Conservation (phyloP, 2,329 filamentous ascomycete species). For the Helminthosporium solani region DNA sequence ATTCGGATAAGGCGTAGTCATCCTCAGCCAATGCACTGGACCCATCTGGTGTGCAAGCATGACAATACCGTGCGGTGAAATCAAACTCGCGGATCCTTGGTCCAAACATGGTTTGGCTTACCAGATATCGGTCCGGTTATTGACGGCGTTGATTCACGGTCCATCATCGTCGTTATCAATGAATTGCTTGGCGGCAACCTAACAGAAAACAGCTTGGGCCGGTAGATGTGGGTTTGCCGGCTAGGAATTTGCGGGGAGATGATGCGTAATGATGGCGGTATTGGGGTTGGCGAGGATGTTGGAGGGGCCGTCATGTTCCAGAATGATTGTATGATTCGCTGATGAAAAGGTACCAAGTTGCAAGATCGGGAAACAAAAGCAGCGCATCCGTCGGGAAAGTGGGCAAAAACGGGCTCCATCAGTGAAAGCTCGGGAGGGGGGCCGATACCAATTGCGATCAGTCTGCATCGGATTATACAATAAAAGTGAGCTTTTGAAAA, state of each 20-base stretch:
- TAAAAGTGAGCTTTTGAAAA: not conserved
- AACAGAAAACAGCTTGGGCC: not conserved
- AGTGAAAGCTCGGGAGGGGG: not conserved
- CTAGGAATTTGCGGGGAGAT: no score
- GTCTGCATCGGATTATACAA: not conserved
- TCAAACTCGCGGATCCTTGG: constrained; percentile 9
- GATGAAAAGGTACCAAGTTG: no score
- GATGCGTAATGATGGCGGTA: not conserved
- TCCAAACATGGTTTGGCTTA: constrained; percentile 27
- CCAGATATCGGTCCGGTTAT: constrained; percentile 35
- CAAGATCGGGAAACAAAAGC: no score
- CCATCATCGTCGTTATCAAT: constrained; percentile 9
- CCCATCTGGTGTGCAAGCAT: no score
- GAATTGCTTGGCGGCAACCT: constrained; percentile 1
- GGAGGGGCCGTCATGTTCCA: not conserved
- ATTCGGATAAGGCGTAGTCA: constrained; percentile 29
- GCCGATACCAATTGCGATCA: not conserved
- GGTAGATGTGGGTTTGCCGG: no score
- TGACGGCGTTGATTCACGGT: constrained; percentile 27
- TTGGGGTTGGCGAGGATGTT: not conserved
- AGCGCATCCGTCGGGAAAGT: not conserved
- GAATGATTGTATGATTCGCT: not conserved
- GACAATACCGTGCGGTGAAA: constrained; percentile 23
- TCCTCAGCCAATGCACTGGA: no score
- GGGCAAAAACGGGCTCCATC: no score